phyloP scores from a whole-genome alignment of 768 basidiomycete species.

The Galerina sulciceps region DNA sequence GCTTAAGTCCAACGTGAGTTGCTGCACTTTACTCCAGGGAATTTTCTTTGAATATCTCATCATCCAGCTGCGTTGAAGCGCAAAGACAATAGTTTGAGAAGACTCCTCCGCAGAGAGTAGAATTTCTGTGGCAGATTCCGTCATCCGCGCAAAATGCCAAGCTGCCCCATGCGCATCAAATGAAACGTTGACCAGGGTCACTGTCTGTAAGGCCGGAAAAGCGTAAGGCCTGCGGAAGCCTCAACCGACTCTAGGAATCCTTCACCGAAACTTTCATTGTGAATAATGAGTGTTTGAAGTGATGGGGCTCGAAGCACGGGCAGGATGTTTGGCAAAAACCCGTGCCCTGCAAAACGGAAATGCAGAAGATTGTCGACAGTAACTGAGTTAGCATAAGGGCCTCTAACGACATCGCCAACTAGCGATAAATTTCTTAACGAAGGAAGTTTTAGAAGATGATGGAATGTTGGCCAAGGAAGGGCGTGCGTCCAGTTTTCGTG shows the following conservation, averaged over 20 bases:
- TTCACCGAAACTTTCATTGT: neutral
- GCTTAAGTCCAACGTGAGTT: no score
- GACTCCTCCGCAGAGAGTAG: no score
- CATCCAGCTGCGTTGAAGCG: no score
- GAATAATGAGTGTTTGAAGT: conserved; percentile 19
- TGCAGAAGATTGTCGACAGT: conserved; percentile 18
- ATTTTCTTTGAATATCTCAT: no score
- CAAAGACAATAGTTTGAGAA: no score
- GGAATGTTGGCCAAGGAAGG: neutral
- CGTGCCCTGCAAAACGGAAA: conserved; percentile 13
- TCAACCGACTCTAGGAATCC: neutral
- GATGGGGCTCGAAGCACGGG: conserved; percentile 17
- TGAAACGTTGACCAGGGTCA: neutral
- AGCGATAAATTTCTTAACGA: conserved; percentile 18
- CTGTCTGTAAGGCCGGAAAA: neutral
- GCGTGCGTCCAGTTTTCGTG: neutral
- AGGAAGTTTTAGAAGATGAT: conserved; percentile 13
- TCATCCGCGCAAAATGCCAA: neutral
- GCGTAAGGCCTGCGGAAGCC: neutral
- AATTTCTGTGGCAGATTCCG: neutral
- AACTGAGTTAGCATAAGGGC: neutral
- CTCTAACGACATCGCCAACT: conserved; percentile 2
- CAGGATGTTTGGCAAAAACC: conserved; percentile 7
- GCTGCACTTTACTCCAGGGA: no score
- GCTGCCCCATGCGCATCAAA: no score